phyloP scores from a whole-genome alignment of 2,329 filamentous ascomycete species.

The Fusarium praegraminearum region DNA sequence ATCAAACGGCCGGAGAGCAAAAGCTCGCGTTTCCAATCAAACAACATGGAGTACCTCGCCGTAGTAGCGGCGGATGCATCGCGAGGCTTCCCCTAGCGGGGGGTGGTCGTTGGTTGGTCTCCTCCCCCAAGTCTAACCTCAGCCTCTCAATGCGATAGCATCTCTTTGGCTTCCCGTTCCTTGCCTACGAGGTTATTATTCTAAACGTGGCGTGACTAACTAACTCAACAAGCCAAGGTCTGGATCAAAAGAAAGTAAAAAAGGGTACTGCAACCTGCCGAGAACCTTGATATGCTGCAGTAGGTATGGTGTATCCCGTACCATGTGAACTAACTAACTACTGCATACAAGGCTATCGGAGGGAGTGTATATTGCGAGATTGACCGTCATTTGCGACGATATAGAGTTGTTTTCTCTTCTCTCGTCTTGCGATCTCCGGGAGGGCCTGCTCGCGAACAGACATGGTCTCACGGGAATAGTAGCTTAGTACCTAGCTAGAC shows the following conservation, averaged over 20 bases:
- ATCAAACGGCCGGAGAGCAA: constrained; percentile 17
- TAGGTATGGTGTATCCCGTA: constrained; percentile 6
- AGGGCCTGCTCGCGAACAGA: background rate
- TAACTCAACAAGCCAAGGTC: background rate
- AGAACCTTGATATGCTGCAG: constrained; percentile 14
- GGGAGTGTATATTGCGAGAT: constrained; percentile 1
- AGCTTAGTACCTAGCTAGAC: background rate
- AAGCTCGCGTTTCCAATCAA: constrained; percentile 18
- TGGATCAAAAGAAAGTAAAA: background rate
- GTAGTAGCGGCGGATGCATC: constrained; percentile 25
- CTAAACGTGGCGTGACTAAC: background rate
- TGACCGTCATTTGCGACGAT: constrained; percentile 13
- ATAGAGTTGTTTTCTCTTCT: constrained; percentile 31
- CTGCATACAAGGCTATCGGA: background rate
- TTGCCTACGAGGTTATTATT: background rate
- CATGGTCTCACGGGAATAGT: constrained; percentile 14
- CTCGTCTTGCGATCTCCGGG: background rate
- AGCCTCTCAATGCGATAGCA: constrained; percentile 1
- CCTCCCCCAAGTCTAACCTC: background rate
- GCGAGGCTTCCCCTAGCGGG: constrained; percentile 34
- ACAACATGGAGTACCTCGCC: constrained; percentile 9
- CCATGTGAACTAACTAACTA: background rate
- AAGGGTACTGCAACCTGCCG: constrained; percentile 9
- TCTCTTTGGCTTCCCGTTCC: background rate
- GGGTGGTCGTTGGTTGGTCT: background rate